Evolutionary conservation across 2,329 filamentous ascomycete genomes (phyloP).

Genomic region (Pseudofabraea citricarpa): DNA sequence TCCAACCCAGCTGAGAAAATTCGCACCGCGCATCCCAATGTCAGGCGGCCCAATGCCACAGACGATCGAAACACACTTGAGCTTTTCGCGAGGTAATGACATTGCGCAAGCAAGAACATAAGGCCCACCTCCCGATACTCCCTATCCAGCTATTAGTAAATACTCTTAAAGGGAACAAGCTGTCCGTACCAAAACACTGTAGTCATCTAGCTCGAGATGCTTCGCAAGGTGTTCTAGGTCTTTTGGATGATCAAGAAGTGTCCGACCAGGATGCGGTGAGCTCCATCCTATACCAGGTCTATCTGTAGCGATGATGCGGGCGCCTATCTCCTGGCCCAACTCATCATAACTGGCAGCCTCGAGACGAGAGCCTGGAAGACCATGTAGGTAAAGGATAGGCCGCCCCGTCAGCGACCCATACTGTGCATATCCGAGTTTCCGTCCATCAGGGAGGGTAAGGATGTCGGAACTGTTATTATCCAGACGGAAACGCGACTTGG

Average conservation of each 20-base stretch:
- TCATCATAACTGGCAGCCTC: slow-evolving; percentile 30
- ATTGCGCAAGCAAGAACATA: slow-evolving; percentile 42
- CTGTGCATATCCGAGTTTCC: slow-evolving; percentile 36
- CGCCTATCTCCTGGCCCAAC: slow-evolving; percentile 11
- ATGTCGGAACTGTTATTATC: slow-evolving; percentile 1
- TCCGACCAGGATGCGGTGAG: slow-evolving; percentile 25
- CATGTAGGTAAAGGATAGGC: slow-evolving; percentile 35
- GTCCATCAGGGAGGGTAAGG: slow-evolving; percentile 35
- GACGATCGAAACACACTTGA: slow-evolving; percentile 7
- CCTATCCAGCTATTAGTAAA: slow-evolving; percentile 25
- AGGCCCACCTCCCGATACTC: slow-evolving; percentile 39
- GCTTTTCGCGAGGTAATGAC: slow-evolving; percentile 19
- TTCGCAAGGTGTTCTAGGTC: slow-evolving; percentile 36
- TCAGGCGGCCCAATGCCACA: slow-evolving; percentile 30
- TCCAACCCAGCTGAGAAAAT: slow-evolving; percentile 21
- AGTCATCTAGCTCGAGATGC: slow-evolving; percentile 30
- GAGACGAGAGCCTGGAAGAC: slow-evolving; percentile 36
- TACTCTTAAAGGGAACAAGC: background rate
- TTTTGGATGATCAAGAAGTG: slow-evolving; percentile 30
- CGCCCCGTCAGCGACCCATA: slow-evolving; percentile 25
- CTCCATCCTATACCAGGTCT: slow-evolving; percentile 38
- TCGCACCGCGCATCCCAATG: slow-evolving; percentile 24
- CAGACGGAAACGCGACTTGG: slow-evolving; percentile 40
- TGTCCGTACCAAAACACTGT: slow-evolving; percentile 1
- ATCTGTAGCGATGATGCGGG: slow-evolving; percentile 35